Conservation (phyloP, 192 early-diverging fungal species). For the Coemansia aciculifera region DNA sequence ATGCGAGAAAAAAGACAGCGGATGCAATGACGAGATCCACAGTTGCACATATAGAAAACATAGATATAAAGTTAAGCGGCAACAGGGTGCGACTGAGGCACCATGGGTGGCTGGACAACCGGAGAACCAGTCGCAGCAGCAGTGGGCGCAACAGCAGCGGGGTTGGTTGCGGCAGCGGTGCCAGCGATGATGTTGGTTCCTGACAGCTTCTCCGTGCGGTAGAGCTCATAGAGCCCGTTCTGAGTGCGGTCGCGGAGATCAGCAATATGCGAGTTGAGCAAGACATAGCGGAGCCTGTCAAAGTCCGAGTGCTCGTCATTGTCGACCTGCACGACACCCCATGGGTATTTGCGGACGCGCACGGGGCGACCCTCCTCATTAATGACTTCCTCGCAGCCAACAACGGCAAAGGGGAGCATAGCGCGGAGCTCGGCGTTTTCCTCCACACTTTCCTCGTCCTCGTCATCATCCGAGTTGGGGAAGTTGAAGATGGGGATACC, state of each 20-base stretch:
- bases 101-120: constrained; percentile 1
- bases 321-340: constrained; percentile 97
- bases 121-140: not conserved
- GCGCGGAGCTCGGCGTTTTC: constrained; percentile 94
- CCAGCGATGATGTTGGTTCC: constrained; percentile 12
- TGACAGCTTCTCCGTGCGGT: constrained; percentile 89
- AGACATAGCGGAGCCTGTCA: constrained; percentile 86
- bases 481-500: constrained; percentile 98
- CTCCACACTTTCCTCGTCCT: constrained; percentile 98
- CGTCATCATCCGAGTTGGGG: constrained; percentile 93
- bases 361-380: constrained; percentile 84
- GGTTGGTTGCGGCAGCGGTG: constrained; percentile 7
- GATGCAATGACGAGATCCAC: not conserved
- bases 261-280: constrained; percentile 95
- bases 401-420: constrained; percentile 92
- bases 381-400: constrained; percentile 90
- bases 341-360: constrained; percentile 91
- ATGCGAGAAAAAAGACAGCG: not conserved
- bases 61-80: not conserved
- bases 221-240: constrained; percentile 91
- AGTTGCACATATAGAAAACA: not conserved
- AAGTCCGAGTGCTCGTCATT: constrained; percentile 97
- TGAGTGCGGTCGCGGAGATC: constrained; percentile 98
- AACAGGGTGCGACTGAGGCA: constrained; percentile 5
- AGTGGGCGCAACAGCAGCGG: not conserved